Evolutionary conservation across 140 eudicot genomes (phyloP), one percentile per base, ranked within the genome.

Genomic region (Flaveria floridana): DNA sequence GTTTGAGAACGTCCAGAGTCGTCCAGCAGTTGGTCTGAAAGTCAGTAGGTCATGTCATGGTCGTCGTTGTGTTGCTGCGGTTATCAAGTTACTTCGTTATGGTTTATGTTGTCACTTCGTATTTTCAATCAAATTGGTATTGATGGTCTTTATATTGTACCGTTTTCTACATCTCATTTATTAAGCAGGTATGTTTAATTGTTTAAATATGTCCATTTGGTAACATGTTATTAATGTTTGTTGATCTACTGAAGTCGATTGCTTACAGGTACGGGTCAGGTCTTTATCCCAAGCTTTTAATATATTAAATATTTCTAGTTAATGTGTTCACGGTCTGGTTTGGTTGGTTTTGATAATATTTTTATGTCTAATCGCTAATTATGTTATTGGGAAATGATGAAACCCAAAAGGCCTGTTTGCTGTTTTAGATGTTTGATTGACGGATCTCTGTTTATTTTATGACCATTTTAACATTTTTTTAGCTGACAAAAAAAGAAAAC

Each of bases 11-110:
- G 97, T 91, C 95, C 95, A 89, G 93, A 84, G 97, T 88, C 80
- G 88, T 91, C 86, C 90, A 85, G 95, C 97, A 78, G 67, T 87
- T 89, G 96, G 91, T 89, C 91, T 92, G 96, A 87, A 87, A 84
- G 96, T 92, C 95, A 70, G 96, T 92, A 91, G 75, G 97, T 89
- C 87, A 70, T 89, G 96, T 89, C 85, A 65, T 83, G 78, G 76
- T 82, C 78, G 42, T 88, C 89, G 80, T 34, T 34, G 41, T 85
- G 88, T 87, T 85, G 97, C 96, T 72, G 92, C 86, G 23, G 87
- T 84, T 79, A 77, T 85, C 72, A 71, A 74, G 85, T 86, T 85
- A 74, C 89, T 72, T 71, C 85, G 83, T 70, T 86, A 58, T 79
- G 76, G 73, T 84, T 71, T 74, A 84, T 85, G 89, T 91, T 85